Base-by-base conservation (phyloP, 2,329 filamentous ascomycete genomes). In the Monosporascus sp. region DNA sequence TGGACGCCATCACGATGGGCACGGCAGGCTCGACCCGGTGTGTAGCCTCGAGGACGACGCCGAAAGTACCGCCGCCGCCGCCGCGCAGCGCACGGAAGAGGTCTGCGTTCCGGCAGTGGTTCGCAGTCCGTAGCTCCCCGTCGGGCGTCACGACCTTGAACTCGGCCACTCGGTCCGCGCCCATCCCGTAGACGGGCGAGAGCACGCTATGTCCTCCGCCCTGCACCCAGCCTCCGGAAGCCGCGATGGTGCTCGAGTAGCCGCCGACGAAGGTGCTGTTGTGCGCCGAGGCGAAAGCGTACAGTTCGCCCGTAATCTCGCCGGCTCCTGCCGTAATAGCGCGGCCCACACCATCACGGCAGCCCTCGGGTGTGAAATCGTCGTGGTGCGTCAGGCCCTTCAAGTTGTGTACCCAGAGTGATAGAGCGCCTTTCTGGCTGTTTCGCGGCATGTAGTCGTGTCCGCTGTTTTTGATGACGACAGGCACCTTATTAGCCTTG, bases 51-150 rank as follows among this genome's bases (percentile, higher is more conserved):
- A 71, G 67, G 5, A 75, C 73, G n/a, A 77, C 65, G 38, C 74
- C 73, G 56, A 72, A 78, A 0, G 72, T 74, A 9, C 72, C 70
- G 8, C 72, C 74, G 6, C 77, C 76, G 0, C 76, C 77, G 7
- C 77, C 77, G 26, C 74, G 70, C 5, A 79, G 63, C 22, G 76
- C 77, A 71, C 73, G 78, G 63, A 77, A 80, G 1, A 80, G 65
- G 51, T 77, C 74, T 0, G 62, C 49, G 41, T 79, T 70, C 31
- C 72, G 58, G 4, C 62, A 68, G 35, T 63, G 58, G 49, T 71
- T 72, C 2, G 68, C 70, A 19, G 53, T 41, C 8, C 60, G 53
- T 24, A 54, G 7, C 7, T 55, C 37, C 1, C 62, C 60, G 27
- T 64, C 60, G 19, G 62, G 59, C 1, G 62, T 63, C 17, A 69